Evolutionary conservation across 768 basidiomycete genomes (phyloP), one percentile per base, ranked within the genome.

Genomic region (Tubosaeta sp.): DNA sequence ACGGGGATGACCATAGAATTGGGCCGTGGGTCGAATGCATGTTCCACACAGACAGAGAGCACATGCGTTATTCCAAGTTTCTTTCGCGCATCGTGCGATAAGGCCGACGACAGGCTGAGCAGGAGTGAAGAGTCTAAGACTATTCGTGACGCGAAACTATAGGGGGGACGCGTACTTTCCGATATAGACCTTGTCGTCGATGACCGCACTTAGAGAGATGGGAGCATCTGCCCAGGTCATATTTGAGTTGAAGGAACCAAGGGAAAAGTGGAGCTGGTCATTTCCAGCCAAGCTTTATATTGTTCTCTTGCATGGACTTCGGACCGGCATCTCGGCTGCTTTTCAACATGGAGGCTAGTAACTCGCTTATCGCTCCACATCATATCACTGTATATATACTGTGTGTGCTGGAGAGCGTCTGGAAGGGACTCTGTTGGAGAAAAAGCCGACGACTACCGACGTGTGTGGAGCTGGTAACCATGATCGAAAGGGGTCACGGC

Each of bases 1-100:
- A 79, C 69, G 10, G 58, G 48, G 22, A 70, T 56, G 9, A 70
- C 61, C 53, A 68, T 58, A 17, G 59, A 75, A 45, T 74, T 71
- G 14, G 67, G 64, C 7, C 67, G 72, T 1, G 73, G 71, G 16
- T 65, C 56, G 13, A 80, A 78, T 1, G 73, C 65, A 52, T 72
- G 74, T n/a, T 83, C 80, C 0, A 73, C 74, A 56, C 83, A 84
- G 43, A 83, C 80, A 5, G 83, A 82, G 16, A 84, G 52, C 33
- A 79, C 56, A 56, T 84, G 82, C 0, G 83, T 80, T 51, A 79
- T 79, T 19, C 75, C 74, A n/a, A 72, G n/a, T 22, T 59, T 65
- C 46, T 55, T 49, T 35, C 59, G 64, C 25, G 62, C 42, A 43
- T 68, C 66, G 4, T 57, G 63, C 37, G 71, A 70, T 46, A 72